These are phyloP conservation scores for Agarophyton chilense DNA, from an alignment of 23 red algal genomes.

Conservation along the genomic window DNA sequence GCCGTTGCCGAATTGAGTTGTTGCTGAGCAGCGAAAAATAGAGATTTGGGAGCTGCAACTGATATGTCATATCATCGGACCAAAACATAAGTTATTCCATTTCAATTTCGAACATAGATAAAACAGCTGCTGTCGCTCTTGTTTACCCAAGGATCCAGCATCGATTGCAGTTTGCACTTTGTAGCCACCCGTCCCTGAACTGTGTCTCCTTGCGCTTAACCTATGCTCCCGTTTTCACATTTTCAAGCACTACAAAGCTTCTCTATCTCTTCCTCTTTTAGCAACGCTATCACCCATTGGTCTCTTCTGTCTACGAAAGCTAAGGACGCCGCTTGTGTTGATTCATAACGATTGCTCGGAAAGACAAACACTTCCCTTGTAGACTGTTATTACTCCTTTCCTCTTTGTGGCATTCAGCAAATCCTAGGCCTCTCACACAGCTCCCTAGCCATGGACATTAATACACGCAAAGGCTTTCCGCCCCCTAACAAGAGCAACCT, in stretches of 20 bases:
- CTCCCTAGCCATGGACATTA: conserved; percentile 11
- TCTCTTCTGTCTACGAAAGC: neutral
- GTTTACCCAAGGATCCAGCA: conserved; percentile 1
- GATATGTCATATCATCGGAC: conserved; percentile 30
- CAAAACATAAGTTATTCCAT: conserved; percentile 28
- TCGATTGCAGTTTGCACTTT: neutral
- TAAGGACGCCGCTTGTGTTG: neutral
- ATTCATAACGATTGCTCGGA: neutral
- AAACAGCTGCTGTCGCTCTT: conserved; percentile 1
- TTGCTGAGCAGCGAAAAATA: conserved; percentile 8
- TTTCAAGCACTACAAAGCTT: neutral
- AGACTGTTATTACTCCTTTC: neutral
- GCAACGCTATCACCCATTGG: neutral
- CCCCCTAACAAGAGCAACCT: conserved; percentile 32
- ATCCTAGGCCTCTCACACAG: neutral
- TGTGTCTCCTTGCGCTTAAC: conserved; percentile 18
- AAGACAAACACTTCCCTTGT: neutral
- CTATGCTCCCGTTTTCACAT: neutral
- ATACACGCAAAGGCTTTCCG: conserved; percentile 17
- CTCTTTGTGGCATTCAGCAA: neutral
- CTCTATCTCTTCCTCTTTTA: neutral
- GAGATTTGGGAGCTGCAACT: conserved; percentile 28
- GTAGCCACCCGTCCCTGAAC: conserved; percentile 7
- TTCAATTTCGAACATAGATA: conserved; percentile 25
- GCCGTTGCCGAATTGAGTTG: conserved; percentile 7